These are phyloP conservation scores for Leccinum pachyderme DNA, from an alignment of 1,284 basidiomycete genomes.

Conservation along the genomic window DNA sequence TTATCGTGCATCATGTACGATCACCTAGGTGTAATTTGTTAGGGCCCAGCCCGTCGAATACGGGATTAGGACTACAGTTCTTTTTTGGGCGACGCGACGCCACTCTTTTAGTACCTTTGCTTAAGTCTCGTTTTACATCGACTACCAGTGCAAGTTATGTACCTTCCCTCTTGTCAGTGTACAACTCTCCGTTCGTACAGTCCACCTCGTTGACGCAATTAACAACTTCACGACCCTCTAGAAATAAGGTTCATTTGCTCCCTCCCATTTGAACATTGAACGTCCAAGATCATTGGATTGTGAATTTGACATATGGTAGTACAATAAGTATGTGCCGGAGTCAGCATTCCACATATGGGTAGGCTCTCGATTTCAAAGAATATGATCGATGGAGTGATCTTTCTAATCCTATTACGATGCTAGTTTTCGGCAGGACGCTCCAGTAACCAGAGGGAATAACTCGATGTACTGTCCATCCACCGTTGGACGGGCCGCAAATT, in stretches of 20 bases:
- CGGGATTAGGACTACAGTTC: too few relatives aligned
- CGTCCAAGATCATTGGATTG: conserved; percentile 43
- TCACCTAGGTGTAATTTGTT: too few relatives aligned
- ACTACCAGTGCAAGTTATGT: too few relatives aligned
- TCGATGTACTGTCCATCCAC: conserved; percentile 75
- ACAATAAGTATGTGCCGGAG: conserved; percentile 82
- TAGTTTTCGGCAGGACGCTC: conserved; percentile 52
- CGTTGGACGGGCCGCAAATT: conserved; percentile 84
- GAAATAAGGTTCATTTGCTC: conserved; percentile 48
- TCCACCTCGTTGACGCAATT: not conserved
- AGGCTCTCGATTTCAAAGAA: conserved; percentile 75
- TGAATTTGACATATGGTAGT: conserved; percentile 65
- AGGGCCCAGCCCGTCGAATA: too few relatives aligned
- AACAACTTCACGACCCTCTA: conserved; percentile 78
- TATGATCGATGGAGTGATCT: conserved; percentile 73
- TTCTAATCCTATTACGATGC: conserved; percentile 79
- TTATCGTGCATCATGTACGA: too few relatives aligned
- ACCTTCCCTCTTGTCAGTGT: too few relatives aligned
- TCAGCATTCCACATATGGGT: conserved; percentile 52
- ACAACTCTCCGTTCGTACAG: too few relatives aligned
- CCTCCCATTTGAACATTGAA: not conserved
- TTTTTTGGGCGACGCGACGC: too few relatives aligned
- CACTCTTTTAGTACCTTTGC: too few relatives aligned
- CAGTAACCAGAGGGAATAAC: conserved; percentile 88
- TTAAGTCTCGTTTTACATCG: too few relatives aligned